Conservation (phyloP, 805 yeast species). For the Hanseniaspora mollemarum region DNA sequence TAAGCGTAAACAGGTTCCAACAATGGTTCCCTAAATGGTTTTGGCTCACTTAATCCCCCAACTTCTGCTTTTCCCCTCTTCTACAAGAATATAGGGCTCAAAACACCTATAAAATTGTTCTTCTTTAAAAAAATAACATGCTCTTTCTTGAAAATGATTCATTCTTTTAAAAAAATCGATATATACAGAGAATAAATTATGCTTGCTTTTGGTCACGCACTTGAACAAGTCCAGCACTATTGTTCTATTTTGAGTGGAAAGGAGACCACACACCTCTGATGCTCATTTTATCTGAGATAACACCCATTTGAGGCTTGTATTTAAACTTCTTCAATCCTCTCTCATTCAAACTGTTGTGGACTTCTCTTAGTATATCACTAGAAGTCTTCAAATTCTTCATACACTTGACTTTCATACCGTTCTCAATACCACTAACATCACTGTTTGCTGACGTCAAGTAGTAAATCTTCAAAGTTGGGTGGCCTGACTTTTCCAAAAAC, state of each 20-base stretch:
- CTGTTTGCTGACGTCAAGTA: slow-evolving; percentile 41
- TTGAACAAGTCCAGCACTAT: neutral
- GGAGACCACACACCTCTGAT: slow-evolving; percentile 99
- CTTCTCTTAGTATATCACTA: slow-evolving; percentile 49
- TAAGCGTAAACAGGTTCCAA: too few relatives aligned
- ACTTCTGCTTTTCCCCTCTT: too few relatives aligned
- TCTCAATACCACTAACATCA: slow-evolving; percentile 59
- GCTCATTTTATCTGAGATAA: slow-evolving; percentile 64
- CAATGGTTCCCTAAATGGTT: too few relatives aligned
- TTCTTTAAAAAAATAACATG: too few relatives aligned
- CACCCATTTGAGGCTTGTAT: slow-evolving; percentile 27
- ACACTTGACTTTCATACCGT: slow-evolving; percentile 54
- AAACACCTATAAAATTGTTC: too few relatives aligned
- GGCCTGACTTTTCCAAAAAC: slow-evolving; percentile 55
- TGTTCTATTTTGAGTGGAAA: slow-evolving; percentile 47
- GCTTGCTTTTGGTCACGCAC: neutral
- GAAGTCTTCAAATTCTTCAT: slow-evolving; percentile 53
- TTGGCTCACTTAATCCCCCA: too few relatives aligned
- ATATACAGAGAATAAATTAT: too few relatives aligned
- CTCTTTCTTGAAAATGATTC: too few relatives aligned
- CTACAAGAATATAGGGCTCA: too few relatives aligned
- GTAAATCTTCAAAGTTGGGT: slow-evolving; percentile 54
- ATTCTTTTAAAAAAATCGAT: too few relatives aligned
- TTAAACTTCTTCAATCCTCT: slow-evolving; percentile 12
- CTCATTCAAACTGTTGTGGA: slow-evolving; percentile 50